A percentile compares a stretch with the other conserved stretches of the same genome.
Conservation (phyloP, 306 rosid species). For the Leucaena leucocephala region DNA sequence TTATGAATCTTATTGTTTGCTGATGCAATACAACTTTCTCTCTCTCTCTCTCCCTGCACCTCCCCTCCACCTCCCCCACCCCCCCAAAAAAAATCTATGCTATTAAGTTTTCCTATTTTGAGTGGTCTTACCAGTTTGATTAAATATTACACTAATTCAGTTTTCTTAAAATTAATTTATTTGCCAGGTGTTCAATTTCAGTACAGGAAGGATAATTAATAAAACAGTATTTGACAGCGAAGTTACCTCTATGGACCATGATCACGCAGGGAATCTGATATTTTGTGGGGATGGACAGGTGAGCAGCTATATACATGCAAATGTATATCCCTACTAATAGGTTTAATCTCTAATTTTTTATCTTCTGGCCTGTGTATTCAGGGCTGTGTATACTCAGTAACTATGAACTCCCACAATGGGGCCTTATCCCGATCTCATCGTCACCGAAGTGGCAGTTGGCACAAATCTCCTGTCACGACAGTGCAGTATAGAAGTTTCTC, state of each 20-base stretch:
- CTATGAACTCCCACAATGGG: constrained; percentile 87
- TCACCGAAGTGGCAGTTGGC: constrained; percentile 64
- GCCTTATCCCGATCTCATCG: constrained; percentile 87
- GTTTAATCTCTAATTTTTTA: constrained; percentile 24
- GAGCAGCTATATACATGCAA: constrained; percentile 38
- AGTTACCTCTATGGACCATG: constrained; percentile 67
- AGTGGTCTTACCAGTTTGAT: neutral
- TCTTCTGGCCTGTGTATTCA: constrained; percentile 49
- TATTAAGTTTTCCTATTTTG: constrained; percentile 20
- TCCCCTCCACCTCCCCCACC: neutral
- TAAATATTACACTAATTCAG: constrained; percentile 16
- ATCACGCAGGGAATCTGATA: constrained; percentile 10
- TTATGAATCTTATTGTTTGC: constrained; percentile 12
- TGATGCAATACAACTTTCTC: neutral
- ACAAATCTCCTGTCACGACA: constrained; percentile 81
- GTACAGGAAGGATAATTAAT: constrained; percentile 90
- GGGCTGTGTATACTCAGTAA: constrained; percentile 91
- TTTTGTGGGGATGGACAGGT: constrained; percentile 48
- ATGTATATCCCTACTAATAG: constrained; percentile 22
- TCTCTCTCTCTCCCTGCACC: neutral
- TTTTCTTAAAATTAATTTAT: constrained; percentile 29
- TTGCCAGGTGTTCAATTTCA: constrained; percentile 88
- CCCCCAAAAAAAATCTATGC: constrained; percentile 17
- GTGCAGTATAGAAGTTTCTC: constrained; percentile 94
- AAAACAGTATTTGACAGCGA: constrained; percentile 71